Evolutionary conservation across 192 early-diverging fungal genomes (phyloP), one percentile per base, ranked within the genome.

Genomic region (Coemansia sp.): DNA sequence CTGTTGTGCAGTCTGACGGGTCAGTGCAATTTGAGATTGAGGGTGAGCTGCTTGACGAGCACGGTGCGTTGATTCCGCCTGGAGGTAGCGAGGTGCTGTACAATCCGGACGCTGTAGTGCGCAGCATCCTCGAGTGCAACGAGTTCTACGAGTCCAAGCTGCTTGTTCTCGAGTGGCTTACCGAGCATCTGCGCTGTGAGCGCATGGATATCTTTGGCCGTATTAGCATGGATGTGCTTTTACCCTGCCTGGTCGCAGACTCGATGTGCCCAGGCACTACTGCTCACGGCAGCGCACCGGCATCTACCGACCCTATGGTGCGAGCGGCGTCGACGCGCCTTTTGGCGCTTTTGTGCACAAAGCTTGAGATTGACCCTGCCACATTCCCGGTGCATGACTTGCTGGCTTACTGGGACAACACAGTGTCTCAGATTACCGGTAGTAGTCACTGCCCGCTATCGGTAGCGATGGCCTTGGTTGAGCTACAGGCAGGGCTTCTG

Each of bases 121-220:
- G 55, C 25, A 64, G 15, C 17, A 39, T 70, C 15, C 59, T 76
- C 13, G 18, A 30, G 8, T 61, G 61, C 71, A 56, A 66, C 34
- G 59, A 9, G 37, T 79, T 69, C 41, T 79, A 79, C 46, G 76
- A 79, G 57, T 46, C 61, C 38, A 73, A 73, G 59, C 52, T 79
- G 18, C 41, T 41, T 13, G 65, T 61, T 13, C 62, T 79, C 11
- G 63, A 70, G 23, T 79, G 76, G 76, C 54, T 79, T 62, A 53
- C 55, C 10, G 71, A 69, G 30, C 69, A 79, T 2, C 57, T 63
- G 5, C 49, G 44, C 9, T 23, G 46, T 27, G 67, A 58, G 33
- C 50, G 59, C 19, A 69, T 73, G 66, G 55, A 63, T 4, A 52
- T 73, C 14, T 66, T 73, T 51, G 56, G 58, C 3, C 69, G 62